Evolutionary conservation across 2,329 filamentous ascomycete species (phyloP).

Genomic region (Camptophora hylomeconis): DNA sequence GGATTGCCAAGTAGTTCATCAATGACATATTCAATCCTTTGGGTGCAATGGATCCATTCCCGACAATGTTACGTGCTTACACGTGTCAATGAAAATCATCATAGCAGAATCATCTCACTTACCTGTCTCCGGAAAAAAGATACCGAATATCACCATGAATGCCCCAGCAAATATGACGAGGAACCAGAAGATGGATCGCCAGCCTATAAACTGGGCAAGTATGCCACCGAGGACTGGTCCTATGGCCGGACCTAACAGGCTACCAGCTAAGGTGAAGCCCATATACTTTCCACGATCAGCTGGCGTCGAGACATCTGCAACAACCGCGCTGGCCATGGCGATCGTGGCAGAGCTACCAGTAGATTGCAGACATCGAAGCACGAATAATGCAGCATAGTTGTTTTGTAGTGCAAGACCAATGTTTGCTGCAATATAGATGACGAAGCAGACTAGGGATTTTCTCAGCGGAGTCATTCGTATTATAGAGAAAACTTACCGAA

Average conservation of each 20-base stretch:
- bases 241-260: conserved; percentile 30
- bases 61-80: conserved; percentile 22
- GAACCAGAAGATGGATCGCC: conserved; percentile 43
- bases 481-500: conserved; percentile 17
- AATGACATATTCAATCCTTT: conserved; percentile 24
- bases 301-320: conserved; percentile 26
- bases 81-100: conserved; percentile 1
- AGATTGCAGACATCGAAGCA: conserved; percentile 26
- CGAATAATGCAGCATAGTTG: conserved; percentile 25
- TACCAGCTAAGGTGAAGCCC: conserved; percentile 24
- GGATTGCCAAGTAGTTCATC: conserved; percentile 16
- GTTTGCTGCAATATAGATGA: conserved; percentile 31
- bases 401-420: conserved; percentile 29
- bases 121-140: conserved; percentile 27
- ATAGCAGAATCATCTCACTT: background rate
- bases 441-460: conserved; percentile 24
- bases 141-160: conserved; percentile 17
- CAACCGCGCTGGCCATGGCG: conserved; percentile 27
- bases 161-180: conserved; percentile 34
- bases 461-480: background rate
- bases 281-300: conserved; percentile 29
- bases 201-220: conserved; percentile 34
- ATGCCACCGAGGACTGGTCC: conserved; percentile 32
- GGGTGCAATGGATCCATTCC: conserved; percentile 27
- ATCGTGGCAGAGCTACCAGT: conserved; percentile 26